A percentile compares a stretch with the other conserved stretches of the same genome.
phyloP scores from a whole-genome alignment of 164 flowering plant genomes.

The Tinospora cordifolia region DNA sequence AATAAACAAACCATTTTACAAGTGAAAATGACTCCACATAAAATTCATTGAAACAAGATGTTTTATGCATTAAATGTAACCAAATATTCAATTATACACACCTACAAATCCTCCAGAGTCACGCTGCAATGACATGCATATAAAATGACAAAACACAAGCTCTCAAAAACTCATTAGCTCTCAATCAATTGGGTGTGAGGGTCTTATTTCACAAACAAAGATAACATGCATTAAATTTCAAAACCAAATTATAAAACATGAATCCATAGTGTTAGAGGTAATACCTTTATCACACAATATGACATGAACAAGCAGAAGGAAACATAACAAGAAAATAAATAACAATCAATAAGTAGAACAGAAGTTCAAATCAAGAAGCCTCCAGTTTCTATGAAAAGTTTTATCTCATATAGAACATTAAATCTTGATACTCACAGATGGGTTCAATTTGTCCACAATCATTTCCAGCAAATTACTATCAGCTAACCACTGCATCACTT shows the following conservation, averaged over 20 bases:
- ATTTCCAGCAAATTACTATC: slow-evolving; percentile 87
- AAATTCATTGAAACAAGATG: not conserved
- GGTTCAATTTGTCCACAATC: slow-evolving; percentile 87
- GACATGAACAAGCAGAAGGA: not conserved
- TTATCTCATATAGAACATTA: not conserved
- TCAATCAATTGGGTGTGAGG: not conserved
- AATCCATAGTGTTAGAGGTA: not conserved
- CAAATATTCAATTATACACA: not conserved
- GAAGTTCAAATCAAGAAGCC: not conserved
- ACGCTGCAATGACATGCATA: not conserved
- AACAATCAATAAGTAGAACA: not conserved
- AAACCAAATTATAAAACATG: not conserved
- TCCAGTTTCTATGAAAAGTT: not conserved
- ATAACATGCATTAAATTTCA: not conserved
- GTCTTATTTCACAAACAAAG: not conserved
- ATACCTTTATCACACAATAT: not conserved
- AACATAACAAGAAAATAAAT: not conserved
- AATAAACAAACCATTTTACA: not conserved
- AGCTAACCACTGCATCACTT: slow-evolving; percentile 95
- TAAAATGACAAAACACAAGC: not conserved
- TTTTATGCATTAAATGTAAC: not conserved
- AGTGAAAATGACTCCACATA: not conserved
- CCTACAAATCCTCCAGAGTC: not conserved
- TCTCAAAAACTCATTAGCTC: not conserved
- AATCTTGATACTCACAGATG: slow-evolving; percentile 58